Conservation (phyloP, 495 filamentous ascomycete genomes). For the Schizothecium vesticola region DNA sequence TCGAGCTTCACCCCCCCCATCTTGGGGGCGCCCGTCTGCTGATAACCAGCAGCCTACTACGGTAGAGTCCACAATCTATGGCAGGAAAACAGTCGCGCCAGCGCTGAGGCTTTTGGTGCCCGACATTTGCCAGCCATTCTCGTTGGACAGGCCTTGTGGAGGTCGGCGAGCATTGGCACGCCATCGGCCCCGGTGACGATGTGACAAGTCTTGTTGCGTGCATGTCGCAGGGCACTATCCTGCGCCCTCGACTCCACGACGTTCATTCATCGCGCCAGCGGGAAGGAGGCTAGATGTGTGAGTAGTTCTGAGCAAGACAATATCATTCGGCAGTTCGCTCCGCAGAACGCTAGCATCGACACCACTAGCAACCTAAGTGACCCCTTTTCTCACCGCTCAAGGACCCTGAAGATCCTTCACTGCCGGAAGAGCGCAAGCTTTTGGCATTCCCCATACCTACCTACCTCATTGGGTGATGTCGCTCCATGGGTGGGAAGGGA, state of each 20-base stretch:
- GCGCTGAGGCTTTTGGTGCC: not conserved
- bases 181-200: not conserved
- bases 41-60: not conserved
- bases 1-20: not conserved
- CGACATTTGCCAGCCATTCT: not conserved
- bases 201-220: not conserved
- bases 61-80: not conserved
- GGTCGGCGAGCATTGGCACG: slow-evolving; percentile 7
- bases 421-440: not conserved
- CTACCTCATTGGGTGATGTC: not conserved
- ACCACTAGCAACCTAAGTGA: not conserved
- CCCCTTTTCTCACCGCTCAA: not conserved
- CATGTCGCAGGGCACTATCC: not conserved
- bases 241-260: not conserved
- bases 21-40: not conserved
- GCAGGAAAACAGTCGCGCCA: not conserved
- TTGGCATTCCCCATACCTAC: not conserved
- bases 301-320: not conserved
- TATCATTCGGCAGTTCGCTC: not conserved
- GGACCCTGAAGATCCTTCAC: slow-evolving; percentile 9
- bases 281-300: not conserved
- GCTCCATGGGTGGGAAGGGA: not conserved
- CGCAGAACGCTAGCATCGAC: not conserved
- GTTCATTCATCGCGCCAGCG: not conserved
- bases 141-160: slow-evolving; percentile 1